phyloP scores from a whole-genome alignment of 352 stramenopile genomes.

The Pythium monospermum region DNA sequence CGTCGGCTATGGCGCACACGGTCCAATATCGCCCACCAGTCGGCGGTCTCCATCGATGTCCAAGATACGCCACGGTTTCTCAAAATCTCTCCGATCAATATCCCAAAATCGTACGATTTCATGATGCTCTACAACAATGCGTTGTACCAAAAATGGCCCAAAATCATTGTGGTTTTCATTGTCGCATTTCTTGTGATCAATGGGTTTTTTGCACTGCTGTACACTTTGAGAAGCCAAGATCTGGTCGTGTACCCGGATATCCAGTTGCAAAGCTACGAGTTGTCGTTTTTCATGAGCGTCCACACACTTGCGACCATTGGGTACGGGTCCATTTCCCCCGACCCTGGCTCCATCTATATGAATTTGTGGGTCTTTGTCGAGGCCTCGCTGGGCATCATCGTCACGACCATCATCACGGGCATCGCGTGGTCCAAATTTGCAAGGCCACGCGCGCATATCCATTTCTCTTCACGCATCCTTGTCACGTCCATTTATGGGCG shows the following conservation, averaged over 20 bases:
- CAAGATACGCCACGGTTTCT: slow-evolving; percentile 78
- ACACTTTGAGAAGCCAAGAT: slow-evolving; percentile 37
- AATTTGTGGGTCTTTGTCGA: slow-evolving; percentile 79
- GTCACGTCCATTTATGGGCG: slow-evolving; percentile 71
- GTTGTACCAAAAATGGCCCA: slow-evolving; percentile 63
- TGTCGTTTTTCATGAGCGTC: slow-evolving; percentile 78
- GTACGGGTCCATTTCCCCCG: slow-evolving; percentile 67
- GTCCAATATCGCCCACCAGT: slow-evolving; percentile 21
- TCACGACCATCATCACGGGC: slow-evolving; percentile 79
- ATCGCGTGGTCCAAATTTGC: slow-evolving; percentile 87
- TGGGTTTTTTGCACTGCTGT: slow-evolving; percentile 51
- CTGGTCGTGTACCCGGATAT: slow-evolving; percentile 49
- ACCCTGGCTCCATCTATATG: slow-evolving; percentile 48
- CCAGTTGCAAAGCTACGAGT: slow-evolving; percentile 45
- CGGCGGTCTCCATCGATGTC: slow-evolving; percentile 62
- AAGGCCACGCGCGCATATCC: slow-evolving; percentile 68
- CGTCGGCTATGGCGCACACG: slow-evolving; percentile 5
- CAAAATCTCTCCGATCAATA: slow-evolving; percentile 62
- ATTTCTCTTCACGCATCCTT: slow-evolving; percentile 70
- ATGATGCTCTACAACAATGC: slow-evolving; percentile 77
- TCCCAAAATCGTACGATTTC: slow-evolving; percentile 79
- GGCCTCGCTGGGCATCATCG: slow-evolving; percentile 67
- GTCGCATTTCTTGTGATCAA: slow-evolving; percentile 66
- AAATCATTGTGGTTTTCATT: slow-evolving; percentile 70
- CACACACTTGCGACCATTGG: slow-evolving; percentile 80